Evolutionary conservation across 768 basidiomycete species (phyloP), one percentile per base, ranked within the genome.

Genomic region (Tylopilus vinaceipallidus): DNA sequence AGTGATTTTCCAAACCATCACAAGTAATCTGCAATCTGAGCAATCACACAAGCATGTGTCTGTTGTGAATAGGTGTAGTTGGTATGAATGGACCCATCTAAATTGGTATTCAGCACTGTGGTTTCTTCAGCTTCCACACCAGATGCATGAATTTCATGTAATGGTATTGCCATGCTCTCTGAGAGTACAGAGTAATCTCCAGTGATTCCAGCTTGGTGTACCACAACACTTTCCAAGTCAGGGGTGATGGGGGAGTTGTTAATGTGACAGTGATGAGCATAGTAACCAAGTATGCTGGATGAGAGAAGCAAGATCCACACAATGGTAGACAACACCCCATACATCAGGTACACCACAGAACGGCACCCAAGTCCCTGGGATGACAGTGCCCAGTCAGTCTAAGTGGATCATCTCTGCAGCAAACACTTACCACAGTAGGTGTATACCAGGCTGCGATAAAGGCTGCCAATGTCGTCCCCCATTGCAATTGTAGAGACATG

Each of bases 321-420:
- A 1, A 56, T 5, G 3, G 65, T 70, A 2, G 68, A 62, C 6
- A 57, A 2, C 14, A 32, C 3, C 14, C 37, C 37, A 8, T 38
- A 38, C 12, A 23, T 13, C 37, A 38, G 23, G 37, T 22, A 38
- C 22, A 57, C 56, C 1, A 49, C 42, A 0, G 65, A 70, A 42
- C 69, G 64, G 36, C 68, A 70, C 7, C 69, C 68, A 12, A 69
- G 42, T 11, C 59, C 57, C 57, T 55, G 24, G 7, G 23, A 29
- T 29, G 23, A n/a, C 14, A 6, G 34, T 16, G 23, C 29, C 24
- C 3, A 40, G 27, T 37, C 17, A n/a, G n/a, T n/a, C n/a, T n/a
- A n/a, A 47, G 10, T 20, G 5, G 26, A 10, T 13, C 13, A 17
- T 29, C 19, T 6, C 9, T 1, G 0, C 3, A 8, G 8, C 11